These are phyloP conservation scores for Podospora pseudocomata DNA, from an alignment of 495 filamentous ascomycete genomes.

Conservation along the genomic window DNA sequence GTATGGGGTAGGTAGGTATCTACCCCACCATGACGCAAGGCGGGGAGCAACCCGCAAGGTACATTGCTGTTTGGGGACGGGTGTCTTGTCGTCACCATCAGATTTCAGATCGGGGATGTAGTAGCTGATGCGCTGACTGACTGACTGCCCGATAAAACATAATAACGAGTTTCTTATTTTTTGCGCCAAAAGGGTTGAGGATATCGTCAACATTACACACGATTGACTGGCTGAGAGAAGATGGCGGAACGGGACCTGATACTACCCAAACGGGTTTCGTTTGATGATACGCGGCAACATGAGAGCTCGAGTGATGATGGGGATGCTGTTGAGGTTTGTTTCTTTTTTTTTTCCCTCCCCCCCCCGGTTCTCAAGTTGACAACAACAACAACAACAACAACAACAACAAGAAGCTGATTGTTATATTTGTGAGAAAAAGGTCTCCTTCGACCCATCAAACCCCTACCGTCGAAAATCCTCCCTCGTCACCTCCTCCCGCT, in stretches of 20 bases:
- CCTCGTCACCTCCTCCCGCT: slow-evolving; percentile 53
- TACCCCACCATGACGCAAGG: slow-evolving; percentile 21
- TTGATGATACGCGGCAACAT: neutral
- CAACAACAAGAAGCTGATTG: neutral
- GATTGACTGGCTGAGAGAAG: too few species aligned
- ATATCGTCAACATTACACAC: too few species aligned
- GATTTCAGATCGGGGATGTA: neutral
- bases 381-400: neutral
- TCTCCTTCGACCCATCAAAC: slow-evolving; percentile 66
- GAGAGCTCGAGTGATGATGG: slow-evolving; percentile 28
- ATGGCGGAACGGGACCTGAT: neutral
- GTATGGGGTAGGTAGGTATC: slow-evolving; percentile 2
- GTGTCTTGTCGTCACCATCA: neutral
- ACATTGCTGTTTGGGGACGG: neutral
- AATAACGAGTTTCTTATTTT: too few species aligned
- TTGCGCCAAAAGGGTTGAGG: too few species aligned
- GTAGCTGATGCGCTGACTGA: too few species aligned
- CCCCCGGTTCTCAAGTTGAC: neutral
- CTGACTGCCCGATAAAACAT: too few species aligned
- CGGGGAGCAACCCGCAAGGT: neutral
- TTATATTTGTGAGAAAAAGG: slow-evolving; percentile 43
- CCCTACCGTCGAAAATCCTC: slow-evolving; percentile 85
- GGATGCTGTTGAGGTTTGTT: slow-evolving; percentile 40
- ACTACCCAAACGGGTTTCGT: neutral
- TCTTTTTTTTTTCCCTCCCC: neutral